These are phyloP conservation scores for Coemansia sp. DNA, from an alignment of 192 early-diverging fungal genomes.

Conservation along the genomic window DNA sequence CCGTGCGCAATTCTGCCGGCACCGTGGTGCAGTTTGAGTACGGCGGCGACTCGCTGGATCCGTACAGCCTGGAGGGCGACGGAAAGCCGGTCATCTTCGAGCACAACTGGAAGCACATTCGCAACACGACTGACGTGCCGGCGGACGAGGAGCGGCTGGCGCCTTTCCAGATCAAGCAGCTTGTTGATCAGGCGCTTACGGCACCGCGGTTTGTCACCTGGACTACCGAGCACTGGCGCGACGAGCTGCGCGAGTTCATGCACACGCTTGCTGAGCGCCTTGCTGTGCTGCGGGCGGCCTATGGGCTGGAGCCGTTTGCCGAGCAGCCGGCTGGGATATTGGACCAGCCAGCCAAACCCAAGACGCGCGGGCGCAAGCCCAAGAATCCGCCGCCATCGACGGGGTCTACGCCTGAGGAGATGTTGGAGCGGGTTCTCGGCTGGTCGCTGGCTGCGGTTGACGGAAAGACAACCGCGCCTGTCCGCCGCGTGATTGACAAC, in stretches of 20 bases:
- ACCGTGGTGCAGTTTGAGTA: slow-evolving; percentile 91
- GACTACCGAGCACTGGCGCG: slow-evolving; percentile 56
- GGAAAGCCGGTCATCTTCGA: slow-evolving; percentile 83
- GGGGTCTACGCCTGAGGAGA: not conserved
- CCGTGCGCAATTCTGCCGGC: slow-evolving; percentile 89
- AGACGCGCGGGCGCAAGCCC: slow-evolving; percentile 27
- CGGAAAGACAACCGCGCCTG: slow-evolving; percentile 16
- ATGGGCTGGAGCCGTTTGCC: slow-evolving; percentile 25
- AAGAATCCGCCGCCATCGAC: slow-evolving; percentile 24
- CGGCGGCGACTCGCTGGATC: slow-evolving; percentile 96
- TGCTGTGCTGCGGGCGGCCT: slow-evolving; percentile 49
- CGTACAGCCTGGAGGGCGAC: slow-evolving; percentile 86
- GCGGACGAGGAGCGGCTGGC: slow-evolving; percentile 26
- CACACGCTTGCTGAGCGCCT: slow-evolving; percentile 57
- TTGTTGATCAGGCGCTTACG: slow-evolving; percentile 52
- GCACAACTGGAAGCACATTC: slow-evolving; percentile 71
- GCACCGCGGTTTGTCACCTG: slow-evolving; percentile 37
- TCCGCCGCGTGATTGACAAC: slow-evolving; percentile 59
- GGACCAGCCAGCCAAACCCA: slow-evolving; percentile 6
- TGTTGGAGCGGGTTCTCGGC: slow-evolving; percentile 11
- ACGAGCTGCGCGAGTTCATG: slow-evolving; percentile 58
- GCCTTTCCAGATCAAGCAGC: slow-evolving; percentile 47
- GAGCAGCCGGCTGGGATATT: slow-evolving; percentile 14
- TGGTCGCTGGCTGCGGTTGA: slow-evolving; percentile 34
- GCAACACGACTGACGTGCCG: slow-evolving; percentile 17